A percentile compares a stretch with the other conserved stretches of the same genome.
Conservation (phyloP, 73 alveolate genomes). For the Stentor coeruleus region DNA sequence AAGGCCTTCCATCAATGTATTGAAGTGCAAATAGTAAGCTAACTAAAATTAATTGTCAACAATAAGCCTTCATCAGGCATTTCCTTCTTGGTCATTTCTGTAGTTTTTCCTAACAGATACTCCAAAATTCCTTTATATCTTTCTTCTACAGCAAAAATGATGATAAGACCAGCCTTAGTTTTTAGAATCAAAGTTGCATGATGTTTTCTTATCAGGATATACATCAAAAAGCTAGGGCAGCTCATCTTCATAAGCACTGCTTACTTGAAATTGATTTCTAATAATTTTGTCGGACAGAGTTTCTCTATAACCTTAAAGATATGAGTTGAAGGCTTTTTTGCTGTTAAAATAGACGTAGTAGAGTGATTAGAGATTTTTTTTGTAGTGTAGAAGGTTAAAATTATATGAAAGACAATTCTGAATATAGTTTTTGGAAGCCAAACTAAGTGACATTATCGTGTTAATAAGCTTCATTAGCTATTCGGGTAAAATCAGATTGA, state of each 20-base stretch:
- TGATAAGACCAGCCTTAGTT: slow-evolving; percentile 67
- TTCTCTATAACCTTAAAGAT: slow-evolving; percentile 48
- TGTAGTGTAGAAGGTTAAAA: too few species aligned
- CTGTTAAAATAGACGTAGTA: slow-evolving; percentile 30
- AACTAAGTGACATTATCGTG: too few species aligned
- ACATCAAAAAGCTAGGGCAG: slow-evolving; percentile 78
- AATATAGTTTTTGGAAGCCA: too few species aligned
- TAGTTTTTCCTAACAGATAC: slow-evolving; percentile 68
- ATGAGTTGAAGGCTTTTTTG: slow-evolving; percentile 59
- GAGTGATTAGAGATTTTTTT: not conserved
- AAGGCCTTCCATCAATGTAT: slow-evolving; percentile 92
- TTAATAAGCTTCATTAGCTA: too few species aligned
- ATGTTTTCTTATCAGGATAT: slow-evolving; percentile 72
- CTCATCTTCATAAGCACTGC: slow-evolving; percentile 86
- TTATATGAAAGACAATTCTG: too few species aligned
- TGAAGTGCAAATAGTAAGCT: slow-evolving; percentile 91
- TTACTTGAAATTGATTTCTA: slow-evolving; percentile 81
- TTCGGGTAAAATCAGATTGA: too few species aligned
- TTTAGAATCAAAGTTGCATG: slow-evolving; percentile 88
- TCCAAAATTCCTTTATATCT: slow-evolving; percentile 72
- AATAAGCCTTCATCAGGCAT: slow-evolving; percentile 82
- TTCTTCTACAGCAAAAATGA: slow-evolving; percentile 61
- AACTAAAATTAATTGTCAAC: slow-evolving; percentile 84
- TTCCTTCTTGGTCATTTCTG: slow-evolving; percentile 69
- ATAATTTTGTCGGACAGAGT: slow-evolving; percentile 93